Conservation (phyloP, 257 asterid species). For the Petrea volubilis region DNA sequence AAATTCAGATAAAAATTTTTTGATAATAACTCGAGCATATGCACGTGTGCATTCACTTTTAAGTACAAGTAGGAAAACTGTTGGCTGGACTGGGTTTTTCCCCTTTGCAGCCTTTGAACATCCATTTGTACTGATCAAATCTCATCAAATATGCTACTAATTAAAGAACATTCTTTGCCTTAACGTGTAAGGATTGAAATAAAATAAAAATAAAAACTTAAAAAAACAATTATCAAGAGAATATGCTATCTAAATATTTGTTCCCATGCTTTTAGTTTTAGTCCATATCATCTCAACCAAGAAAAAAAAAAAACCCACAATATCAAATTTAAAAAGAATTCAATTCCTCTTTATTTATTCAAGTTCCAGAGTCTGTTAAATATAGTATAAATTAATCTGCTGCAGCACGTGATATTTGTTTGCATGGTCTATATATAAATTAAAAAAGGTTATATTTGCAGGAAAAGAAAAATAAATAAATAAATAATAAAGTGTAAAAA, state of each 20-base stretch:
- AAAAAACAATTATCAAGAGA: slow-evolving; percentile 18
- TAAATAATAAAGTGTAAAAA: too few relatives aligned
- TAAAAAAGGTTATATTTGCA: background rate
- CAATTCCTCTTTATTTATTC: background rate
- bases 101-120: background rate
- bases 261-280: slow-evolving; percentile 15
- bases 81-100: background rate
- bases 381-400: background rate
- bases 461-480: background rate
- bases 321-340: background rate
- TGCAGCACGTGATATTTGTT: slow-evolving; percentile 2
- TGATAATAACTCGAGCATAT: too few relatives aligned
- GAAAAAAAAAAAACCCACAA: too few relatives aligned
- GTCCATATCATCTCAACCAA: slow-evolving; percentile 22
- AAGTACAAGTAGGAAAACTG: too few relatives aligned
- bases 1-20: too few relatives aligned
- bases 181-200: slow-evolving; percentile 30
- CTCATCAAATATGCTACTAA: background rate
- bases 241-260: slow-evolving; percentile 30
- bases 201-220: background rate
- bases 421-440: too few relatives aligned
- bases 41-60: too few relatives aligned
- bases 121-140: background rate
- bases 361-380: background rate
- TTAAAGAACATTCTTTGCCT: slow-evolving; percentile 23